phyloP scores from a whole-genome alignment of 306 rosid species.

The Comarum palustre region DNA sequence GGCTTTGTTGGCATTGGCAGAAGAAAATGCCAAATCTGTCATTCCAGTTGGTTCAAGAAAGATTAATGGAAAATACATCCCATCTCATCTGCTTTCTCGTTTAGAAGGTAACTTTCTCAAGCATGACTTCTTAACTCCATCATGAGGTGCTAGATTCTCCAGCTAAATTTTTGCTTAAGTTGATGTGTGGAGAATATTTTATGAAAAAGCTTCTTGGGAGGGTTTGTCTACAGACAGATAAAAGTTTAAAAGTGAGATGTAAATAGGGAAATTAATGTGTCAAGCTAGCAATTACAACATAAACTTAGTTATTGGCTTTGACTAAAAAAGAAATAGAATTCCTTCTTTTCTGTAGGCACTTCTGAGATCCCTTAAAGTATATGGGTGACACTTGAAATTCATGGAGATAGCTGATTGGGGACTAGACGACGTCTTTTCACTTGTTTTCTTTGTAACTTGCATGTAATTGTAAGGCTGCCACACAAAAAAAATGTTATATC shows the following conservation, averaged over 20 bases:
- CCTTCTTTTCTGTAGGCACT: background rate
- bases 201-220: background rate
- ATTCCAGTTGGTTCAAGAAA: slow-evolving; percentile 78
- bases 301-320: background rate
- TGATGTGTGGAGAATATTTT: background rate
- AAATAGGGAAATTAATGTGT: background rate
- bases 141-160: background rate
- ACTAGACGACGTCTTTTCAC: background rate
- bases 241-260: background rate
- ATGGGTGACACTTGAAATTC: background rate
- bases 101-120: slow-evolving; percentile 53
- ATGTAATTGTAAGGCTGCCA: background rate
- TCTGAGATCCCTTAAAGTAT: background rate
- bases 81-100: slow-evolving; percentile 74
- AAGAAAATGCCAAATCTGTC: slow-evolving; percentile 68
- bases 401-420: background rate
- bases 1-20: slow-evolving; percentile 73
- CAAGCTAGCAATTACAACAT: background rate
- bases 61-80: slow-evolving; percentile 90
- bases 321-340: background rate
- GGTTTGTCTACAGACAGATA: background rate
- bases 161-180: background rate
- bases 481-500: background rate
- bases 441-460: background rate
- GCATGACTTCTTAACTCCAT: background rate